These are phyloP conservation scores for Clohesyomyces aquaticus DNA, from an alignment of 495 filamentous ascomycete species.

Conservation along the genomic window DNA sequence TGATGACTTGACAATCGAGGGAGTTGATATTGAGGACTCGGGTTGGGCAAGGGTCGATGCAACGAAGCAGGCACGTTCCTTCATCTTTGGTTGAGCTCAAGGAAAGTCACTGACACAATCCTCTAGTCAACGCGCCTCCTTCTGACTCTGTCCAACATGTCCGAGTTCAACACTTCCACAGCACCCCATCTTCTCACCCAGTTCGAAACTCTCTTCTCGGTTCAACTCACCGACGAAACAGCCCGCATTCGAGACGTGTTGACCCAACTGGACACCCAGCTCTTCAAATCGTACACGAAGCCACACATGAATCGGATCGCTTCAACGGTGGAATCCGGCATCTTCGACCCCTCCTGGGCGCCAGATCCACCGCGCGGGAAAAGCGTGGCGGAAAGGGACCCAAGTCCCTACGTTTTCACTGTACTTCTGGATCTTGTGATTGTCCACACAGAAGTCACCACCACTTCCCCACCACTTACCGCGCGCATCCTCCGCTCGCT, in stretches of 20 bases:
- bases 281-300: slow-evolving; percentile 88
- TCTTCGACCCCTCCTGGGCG: slow-evolving; percentile 71
- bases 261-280: slow-evolving; percentile 79
- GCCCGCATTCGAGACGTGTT: slow-evolving; percentile 89
- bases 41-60: slow-evolving; percentile 57
- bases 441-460: slow-evolving; percentile 88
- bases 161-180: slow-evolving; percentile 71
- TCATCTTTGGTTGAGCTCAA: not conserved
- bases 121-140: slow-evolving; percentile 57
- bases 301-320: slow-evolving; percentile 67
- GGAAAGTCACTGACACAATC: slow-evolving; percentile 1
- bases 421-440: slow-evolving; percentile 80
- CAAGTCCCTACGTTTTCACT: slow-evolving; percentile 85
- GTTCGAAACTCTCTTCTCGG: slow-evolving; percentile 87
- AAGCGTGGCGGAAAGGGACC: slow-evolving; percentile 65
- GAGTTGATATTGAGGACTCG: slow-evolving; percentile 13
- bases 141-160: slow-evolving; percentile 87
- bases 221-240: slow-evolving; percentile 86
- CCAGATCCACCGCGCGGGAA: slow-evolving; percentile 50
- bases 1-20: slow-evolving; percentile 41
- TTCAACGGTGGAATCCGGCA: slow-evolving; percentile 68
- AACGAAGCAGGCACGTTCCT: slow-evolving; percentile 66
- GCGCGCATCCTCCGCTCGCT: slow-evolving; percentile 76
- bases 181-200: slow-evolving; percentile 81
- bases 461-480: slow-evolving; percentile 66